Conservation (phyloP, 345 rosid genomes). For the Hevea brasiliensis region DNA sequence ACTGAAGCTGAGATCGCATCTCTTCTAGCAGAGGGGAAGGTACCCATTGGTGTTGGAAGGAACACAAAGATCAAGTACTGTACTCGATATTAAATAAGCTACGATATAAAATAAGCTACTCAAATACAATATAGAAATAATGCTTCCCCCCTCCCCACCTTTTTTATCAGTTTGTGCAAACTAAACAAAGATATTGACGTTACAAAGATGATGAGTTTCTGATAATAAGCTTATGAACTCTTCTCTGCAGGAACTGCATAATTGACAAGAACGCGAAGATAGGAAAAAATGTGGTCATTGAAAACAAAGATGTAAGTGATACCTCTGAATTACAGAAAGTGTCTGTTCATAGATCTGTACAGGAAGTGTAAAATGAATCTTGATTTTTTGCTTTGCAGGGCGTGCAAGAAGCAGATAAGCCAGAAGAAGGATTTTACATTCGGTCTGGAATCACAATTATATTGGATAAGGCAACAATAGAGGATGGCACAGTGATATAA, state of each 20-base stretch:
- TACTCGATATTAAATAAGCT: too few species aligned
- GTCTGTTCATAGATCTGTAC: too few species aligned
- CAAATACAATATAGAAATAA: not conserved
- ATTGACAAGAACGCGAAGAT: constrained; percentile 93
- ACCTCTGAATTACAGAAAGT: too few species aligned
- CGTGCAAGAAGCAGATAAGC: constrained; percentile 82
- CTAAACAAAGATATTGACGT: not conserved
- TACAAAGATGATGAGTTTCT: not conserved
- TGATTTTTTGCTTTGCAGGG: constrained; percentile 47
- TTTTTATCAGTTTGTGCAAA: not conserved
- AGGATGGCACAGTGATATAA: constrained; percentile 75
- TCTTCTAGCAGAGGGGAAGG: constrained; percentile 77
- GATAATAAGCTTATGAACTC: constrained; percentile 7
- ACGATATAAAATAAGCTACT: not conserved
- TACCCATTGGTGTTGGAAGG: constrained; percentile 81
- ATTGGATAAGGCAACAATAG: constrained; percentile 79
- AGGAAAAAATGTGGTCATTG: constrained; percentile 75
- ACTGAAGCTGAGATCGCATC: constrained; percentile 92
- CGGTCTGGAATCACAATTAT: constrained; percentile 73
- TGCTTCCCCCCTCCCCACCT: not conserved
- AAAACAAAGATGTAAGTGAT: constrained; percentile 67
- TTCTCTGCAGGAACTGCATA: constrained; percentile 70
- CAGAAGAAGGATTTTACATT: constrained; percentile 77
- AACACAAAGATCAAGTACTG: constrained; percentile 73
- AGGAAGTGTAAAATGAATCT: too few species aligned